Evolutionary conservation across 768 basidiomycete species (phyloP).

Genomic region (Termitomyces sp.): DNA sequence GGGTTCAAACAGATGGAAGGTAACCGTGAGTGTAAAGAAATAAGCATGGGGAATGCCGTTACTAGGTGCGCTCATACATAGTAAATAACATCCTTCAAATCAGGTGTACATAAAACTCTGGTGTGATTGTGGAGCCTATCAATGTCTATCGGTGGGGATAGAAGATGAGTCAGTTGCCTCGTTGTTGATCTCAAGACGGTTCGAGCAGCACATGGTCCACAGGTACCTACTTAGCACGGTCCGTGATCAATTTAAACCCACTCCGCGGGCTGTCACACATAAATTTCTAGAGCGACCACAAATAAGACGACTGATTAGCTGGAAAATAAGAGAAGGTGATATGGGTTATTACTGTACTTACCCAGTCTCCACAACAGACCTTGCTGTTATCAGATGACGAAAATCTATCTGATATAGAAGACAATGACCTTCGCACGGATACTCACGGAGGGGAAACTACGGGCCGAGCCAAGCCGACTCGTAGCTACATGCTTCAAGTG

Average conservation of each 20-base stretch:
- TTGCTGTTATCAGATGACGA: no score
- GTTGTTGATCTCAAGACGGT: neutral
- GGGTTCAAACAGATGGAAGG: neutral
- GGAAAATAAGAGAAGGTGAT: neutral
- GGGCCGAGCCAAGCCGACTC: no score
- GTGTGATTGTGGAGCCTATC: conserved; percentile 11
- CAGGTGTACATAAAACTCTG: neutral
- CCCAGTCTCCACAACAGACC: no score
- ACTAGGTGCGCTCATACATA: neutral
- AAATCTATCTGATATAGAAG: no score
- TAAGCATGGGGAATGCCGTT: conserved; percentile 2
- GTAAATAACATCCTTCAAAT: conserved; percentile 1
- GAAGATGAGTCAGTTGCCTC: conserved; percentile 8
- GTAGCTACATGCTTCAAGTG: no score
- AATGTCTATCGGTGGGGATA: conserved; percentile 6
- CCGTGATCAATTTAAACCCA: neutral
- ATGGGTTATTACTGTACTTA: no score
- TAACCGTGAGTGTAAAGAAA: neutral
- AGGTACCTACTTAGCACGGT: neutral
- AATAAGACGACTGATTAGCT: neutral
- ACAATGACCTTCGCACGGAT: no score
- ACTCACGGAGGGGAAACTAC: no score
- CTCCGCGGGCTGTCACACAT: neutral
- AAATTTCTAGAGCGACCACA: no score
- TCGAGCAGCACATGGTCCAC: neutral